Evolutionary conservation across 345 rosid genomes (phyloP), one percentile per base, ranked within the genome.

Genomic region (Euphorbia tirucalli): DNA sequence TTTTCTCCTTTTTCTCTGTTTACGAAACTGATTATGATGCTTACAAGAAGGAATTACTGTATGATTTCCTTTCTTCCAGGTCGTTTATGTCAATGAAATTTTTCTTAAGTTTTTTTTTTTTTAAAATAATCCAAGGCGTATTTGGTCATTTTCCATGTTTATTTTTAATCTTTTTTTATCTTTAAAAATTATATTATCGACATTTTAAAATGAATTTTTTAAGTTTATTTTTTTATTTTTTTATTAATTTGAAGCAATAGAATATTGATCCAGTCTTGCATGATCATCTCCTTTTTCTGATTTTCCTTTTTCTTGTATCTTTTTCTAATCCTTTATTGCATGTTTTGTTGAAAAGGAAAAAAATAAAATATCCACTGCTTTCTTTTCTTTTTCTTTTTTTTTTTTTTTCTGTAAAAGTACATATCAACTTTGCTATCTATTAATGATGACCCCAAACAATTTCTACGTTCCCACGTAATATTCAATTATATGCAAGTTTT

Each of bases 1-100:
- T 68, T 4, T 16, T 16, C 22, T n/a, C 55, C 39, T 35, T 35
- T 35, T 35, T 63, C 56, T 27, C 52, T 57, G 19, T 56, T 44
- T 31, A 68, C 70, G 62, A 72, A 56, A 73, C 71, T 57, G 77
- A 63, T 72, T 37, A 5, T 31, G 70, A 32, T 44, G 66, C 41
- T 71, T 25, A 28, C 76, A 49, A 16, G 61, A 25, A 52, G 56
- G 63, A 16, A 72, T 68, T 48, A 10, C 46, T 18, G 24, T 19
- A 18, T 63, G n/a, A 11, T 73, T 68, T 21, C 18, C 71, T 19
- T 21, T 24, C n/a, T 69, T 57, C 57, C 35, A 28, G 22, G 50
- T 28, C 1, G 41, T 31, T 22, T 2, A 58, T 25, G 4, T 14
- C 35, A 10, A 58, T 58, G 35, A 11, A 0, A 21, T 3, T 56